Evolutionary conservation across 495 filamentous ascomycete genomes (phyloP).

Genomic region (Cudoniella acicularis): DNA sequence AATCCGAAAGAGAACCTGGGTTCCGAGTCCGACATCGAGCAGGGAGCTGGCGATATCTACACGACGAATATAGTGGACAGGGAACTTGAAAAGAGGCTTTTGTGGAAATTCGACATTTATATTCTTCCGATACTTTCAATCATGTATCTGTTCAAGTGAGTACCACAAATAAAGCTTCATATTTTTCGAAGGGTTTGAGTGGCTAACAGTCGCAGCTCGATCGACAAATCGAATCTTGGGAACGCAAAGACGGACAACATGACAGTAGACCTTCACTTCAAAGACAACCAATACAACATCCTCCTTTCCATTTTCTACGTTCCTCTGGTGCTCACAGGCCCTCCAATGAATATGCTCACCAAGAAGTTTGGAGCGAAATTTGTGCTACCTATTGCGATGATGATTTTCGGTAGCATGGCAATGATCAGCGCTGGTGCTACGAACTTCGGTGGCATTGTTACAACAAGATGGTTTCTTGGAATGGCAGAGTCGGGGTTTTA

Average conservation of each 20-base stretch:
- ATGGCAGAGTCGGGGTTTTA: slow-evolving; percentile 75
- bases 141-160: slow-evolving; percentile 59
- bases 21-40: neutral
- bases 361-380: slow-evolving; percentile 60
- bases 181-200: neutral
- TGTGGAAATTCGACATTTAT: slow-evolving; percentile 60
- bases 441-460: slow-evolving; percentile 65
- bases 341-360: slow-evolving; percentile 61
- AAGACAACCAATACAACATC: slow-evolving; percentile 63
- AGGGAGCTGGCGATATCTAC: neutral
- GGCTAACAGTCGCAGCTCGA: slow-evolving; percentile 22
- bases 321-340: slow-evolving; percentile 43
- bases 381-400: slow-evolving; percentile 65
- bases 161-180: too few species aligned
- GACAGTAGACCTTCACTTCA: slow-evolving; percentile 49
- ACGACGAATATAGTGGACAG: slow-evolving; percentile 2
- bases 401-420: slow-evolving; percentile 30
- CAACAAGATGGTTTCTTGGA: slow-evolving; percentile 63
- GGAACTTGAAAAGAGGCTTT: slow-evolving; percentile 47
- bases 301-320: slow-evolving; percentile 71
- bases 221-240: slow-evolving; percentile 64
- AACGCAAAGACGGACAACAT: slow-evolving; percentile 60
- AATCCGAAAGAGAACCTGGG: neutral
- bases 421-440: slow-evolving; percentile 38
- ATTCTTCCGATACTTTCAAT: slow-evolving; percentile 58